These are phyloP conservation scores for Flaveria trinervia DNA, from an alignment of 129 eudicot species.

Conservation along the genomic window DNA sequence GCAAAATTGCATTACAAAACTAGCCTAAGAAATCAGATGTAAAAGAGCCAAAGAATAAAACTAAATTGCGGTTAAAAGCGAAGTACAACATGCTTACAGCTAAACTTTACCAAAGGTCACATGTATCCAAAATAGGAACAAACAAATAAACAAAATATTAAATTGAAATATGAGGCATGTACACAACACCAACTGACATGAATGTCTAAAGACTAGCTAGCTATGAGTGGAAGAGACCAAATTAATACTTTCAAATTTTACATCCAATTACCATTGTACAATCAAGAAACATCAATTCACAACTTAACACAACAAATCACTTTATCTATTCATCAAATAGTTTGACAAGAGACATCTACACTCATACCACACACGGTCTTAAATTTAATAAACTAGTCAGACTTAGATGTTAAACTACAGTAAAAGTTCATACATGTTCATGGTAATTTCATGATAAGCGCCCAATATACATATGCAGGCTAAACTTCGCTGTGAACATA, in stretches of 20 bases:
- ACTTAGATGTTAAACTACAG: neutral
- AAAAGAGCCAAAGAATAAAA: conserved; percentile 14
- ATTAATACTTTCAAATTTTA: neutral
- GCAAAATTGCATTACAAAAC: conserved; percentile 1
- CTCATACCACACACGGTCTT: neutral
- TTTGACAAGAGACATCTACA: neutral
- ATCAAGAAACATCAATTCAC: conserved; percentile 1
- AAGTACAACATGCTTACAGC: conserved; percentile 7
- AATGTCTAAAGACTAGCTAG: neutral
- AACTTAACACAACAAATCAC: too few species aligned
- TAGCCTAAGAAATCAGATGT: neutral
- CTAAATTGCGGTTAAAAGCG: neutral
- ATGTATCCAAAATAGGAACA: neutral
- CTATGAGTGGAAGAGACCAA: neutral
- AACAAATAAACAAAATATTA: neutral
- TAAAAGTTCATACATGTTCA: conserved; percentile 24
- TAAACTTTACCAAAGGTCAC: conserved; percentile 7
- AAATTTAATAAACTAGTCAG: neutral
- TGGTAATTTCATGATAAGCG: conserved; percentile 21
- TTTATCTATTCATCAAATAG: too few species aligned
- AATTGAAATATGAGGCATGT: neutral
- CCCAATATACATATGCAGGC: neutral
- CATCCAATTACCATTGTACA: neutral
- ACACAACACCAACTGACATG: conserved; percentile 6
- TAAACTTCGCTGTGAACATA: neutral